phyloP scores from a whole-genome alignment of 768 basidiomycete species.

The Crucibulum laeve region DNA sequence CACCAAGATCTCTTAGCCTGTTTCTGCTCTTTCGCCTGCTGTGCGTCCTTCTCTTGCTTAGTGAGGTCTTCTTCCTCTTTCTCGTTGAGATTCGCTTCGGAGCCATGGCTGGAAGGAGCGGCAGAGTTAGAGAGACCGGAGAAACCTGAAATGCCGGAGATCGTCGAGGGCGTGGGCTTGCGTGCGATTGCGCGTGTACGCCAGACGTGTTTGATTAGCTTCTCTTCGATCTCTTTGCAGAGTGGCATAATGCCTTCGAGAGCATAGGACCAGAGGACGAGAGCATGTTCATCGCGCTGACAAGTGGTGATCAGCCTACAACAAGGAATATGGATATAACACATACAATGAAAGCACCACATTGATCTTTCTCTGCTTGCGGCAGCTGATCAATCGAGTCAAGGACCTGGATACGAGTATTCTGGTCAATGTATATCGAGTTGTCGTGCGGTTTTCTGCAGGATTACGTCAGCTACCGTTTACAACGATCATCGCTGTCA shows the following conservation, averaged over 20 bases:
- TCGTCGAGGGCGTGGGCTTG: slow-evolving; percentile 10
- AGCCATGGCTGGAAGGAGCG: slow-evolving; percentile 6
- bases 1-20: slow-evolving; percentile 30
- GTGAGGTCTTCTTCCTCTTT: slow-evolving; percentile 15
- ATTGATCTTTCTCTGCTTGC: slow-evolving; percentile 83
- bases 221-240: slow-evolving; percentile 70
- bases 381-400: slow-evolving; percentile 63
- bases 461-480: neutral
- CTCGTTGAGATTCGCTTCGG: slow-evolving; percentile 28
- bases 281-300: slow-evolving; percentile 65
- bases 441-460: slow-evolving; percentile 45
- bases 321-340: neutral
- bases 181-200: slow-evolving; percentile 31
- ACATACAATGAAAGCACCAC: slow-evolving; percentile 72
- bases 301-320: neutral
- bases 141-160: neutral
- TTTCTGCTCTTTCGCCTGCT: slow-evolving; percentile 15
- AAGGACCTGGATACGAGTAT: slow-evolving; percentile 84
- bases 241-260: slow-evolving; percentile 65
- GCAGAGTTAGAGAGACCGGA: slow-evolving; percentile 3
- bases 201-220: slow-evolving; percentile 83
- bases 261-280: slow-evolving; percentile 81
- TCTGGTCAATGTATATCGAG: slow-evolving; percentile 67
- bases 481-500: neutral
- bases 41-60: slow-evolving; percentile 11